These are phyloP conservation scores for Thozetella sp. DNA, from an alignment of 495 filamentous ascomycete genomes.

Conservation along the genomic window DNA sequence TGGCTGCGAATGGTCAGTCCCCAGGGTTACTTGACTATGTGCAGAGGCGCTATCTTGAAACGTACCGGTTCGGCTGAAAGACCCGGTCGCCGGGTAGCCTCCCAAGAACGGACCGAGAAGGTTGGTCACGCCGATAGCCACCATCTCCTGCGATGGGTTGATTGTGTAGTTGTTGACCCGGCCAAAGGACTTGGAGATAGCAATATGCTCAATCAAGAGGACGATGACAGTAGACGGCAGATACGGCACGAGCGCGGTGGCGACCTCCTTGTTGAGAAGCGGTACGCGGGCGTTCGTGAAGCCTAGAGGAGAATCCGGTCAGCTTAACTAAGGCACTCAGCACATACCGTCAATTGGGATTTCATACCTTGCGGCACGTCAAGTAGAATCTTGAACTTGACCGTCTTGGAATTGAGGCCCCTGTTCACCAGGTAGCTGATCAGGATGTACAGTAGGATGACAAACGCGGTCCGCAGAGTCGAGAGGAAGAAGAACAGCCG, in stretches of 20 bases:
- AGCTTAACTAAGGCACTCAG: neutral
- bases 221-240: conserved; percentile 72
- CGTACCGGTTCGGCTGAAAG: conserved; percentile 84
- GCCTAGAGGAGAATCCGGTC: conserved; percentile 40
- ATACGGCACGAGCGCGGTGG: conserved; percentile 26
- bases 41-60: neutral
- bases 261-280: conserved; percentile 49
- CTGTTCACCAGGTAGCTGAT: conserved; percentile 85
- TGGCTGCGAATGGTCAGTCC: conserved; percentile 45
- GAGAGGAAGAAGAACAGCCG: conserved; percentile 87
- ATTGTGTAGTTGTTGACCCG: conserved; percentile 98
- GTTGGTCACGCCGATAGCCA: conserved; percentile 93
- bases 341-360: conserved; percentile 4
- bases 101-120: conserved; percentile 92
- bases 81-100: conserved; percentile 92
- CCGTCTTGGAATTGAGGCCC: conserved; percentile 40
- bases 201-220: conserved; percentile 91
- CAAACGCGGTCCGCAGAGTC: conserved; percentile 88
- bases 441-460: conserved; percentile 91
- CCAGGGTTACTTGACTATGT: neutral
- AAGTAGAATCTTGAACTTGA: conserved; percentile 69
- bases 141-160: conserved; percentile 93
- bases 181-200: conserved; percentile 98
- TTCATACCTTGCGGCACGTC: conserved; percentile 71
- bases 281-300: conserved; percentile 86